These are phyloP conservation scores for Leccinum disarticulatum DNA, from an alignment of 768 basidiomycete genomes.

Conservation along the genomic window DNA sequence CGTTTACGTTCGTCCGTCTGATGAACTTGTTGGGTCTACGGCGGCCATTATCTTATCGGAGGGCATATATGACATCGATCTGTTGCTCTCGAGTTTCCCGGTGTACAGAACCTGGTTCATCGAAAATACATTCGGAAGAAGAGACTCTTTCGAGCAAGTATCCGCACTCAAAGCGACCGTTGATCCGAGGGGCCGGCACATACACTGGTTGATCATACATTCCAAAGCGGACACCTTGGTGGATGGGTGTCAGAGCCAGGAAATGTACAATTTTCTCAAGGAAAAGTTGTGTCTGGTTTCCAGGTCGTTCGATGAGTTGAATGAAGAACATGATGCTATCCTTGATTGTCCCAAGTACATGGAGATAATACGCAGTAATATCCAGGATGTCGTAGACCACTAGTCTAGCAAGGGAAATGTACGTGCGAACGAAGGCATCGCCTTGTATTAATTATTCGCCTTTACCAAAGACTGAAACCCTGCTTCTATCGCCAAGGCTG, in stretches of 20 bases:
- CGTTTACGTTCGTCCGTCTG: slow-evolving; percentile 47
- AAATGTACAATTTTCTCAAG: slow-evolving; percentile 56
- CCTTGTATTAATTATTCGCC: slow-evolving; percentile 8
- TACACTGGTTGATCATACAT: slow-evolving; percentile 73
- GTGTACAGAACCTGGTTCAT: slow-evolving; percentile 72
- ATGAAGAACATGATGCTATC: slow-evolving; percentile 56
- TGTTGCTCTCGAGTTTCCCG: slow-evolving; percentile 63
- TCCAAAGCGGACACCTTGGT: slow-evolving; percentile 71
- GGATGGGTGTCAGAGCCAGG: slow-evolving; percentile 58
- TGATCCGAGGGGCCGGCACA: slow-evolving; percentile 34
- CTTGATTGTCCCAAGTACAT: slow-evolving; percentile 44
- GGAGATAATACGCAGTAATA: slow-evolving; percentile 44
- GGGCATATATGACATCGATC: slow-evolving; percentile 76
- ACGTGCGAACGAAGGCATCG: slow-evolving; percentile 5
- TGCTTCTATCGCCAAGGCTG: slow-evolving; percentile 62
- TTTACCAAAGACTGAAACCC: slow-evolving; percentile 41
- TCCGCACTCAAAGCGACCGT: slow-evolving; percentile 45
- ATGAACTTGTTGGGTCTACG: slow-evolving; percentile 42
- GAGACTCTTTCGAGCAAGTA: slow-evolving; percentile 46
- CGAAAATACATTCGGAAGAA: slow-evolving; percentile 56
- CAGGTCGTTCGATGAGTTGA: slow-evolving; percentile 41
- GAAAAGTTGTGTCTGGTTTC: slow-evolving; percentile 27
- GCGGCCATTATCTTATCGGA: slow-evolving; percentile 65
- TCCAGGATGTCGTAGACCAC: slow-evolving; percentile 22
- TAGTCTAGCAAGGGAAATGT: slow-evolving; percentile 3